Evolutionary conservation across 345 rosid species (phyloP), one percentile per base, ranked within the genome.

Genomic region (Ricinus communis): DNA sequence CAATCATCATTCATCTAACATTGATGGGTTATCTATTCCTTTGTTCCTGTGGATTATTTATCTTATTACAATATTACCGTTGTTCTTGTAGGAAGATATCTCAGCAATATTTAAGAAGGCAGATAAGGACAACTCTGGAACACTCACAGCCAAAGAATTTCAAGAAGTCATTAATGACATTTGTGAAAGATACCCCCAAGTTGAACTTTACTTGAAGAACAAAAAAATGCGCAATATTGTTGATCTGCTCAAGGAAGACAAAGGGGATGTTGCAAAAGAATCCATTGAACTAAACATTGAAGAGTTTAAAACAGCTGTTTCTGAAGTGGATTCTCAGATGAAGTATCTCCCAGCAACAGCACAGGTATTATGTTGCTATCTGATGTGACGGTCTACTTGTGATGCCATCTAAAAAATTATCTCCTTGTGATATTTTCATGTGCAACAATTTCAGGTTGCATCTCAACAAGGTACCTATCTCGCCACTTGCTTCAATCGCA

Each of bases 311-410:
- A 68, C 80, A 0, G 96, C 94, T 77, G 91, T 95, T 74, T 86
- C 97, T 21, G 83, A 86, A 71, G 98, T 88, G 73, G 99, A 95
- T 80, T 76, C 91, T 31, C 82, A 89, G 87, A 86, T 92, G 97
- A 95, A 92, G 81, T 82, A 81, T 80, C 97, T 90, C 33, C 98
- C 98, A 21, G 99, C 98, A 47, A 95, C 99, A 31, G 99, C 99
- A 9, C 99, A 95, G 97, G 97, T 90, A 21, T 33, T 52, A 3
- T 41, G 54, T 49, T 22, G 19, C 30, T 63, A 40, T 31, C 1
- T 11, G 51, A 27, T 24, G 36, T 33, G 9, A n/a, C 22, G 21
- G 11, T 22, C 21, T 25, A 38, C 52, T 14, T 22, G 28, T 49
- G 4, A 57, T 43, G 33, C 40, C 15, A 54, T 58, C 30, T 21